These are phyloP conservation scores for Mucor mucedo DNA, from an alignment of 371 early-diverging fungal genomes.

Conservation along the genomic window DNA sequence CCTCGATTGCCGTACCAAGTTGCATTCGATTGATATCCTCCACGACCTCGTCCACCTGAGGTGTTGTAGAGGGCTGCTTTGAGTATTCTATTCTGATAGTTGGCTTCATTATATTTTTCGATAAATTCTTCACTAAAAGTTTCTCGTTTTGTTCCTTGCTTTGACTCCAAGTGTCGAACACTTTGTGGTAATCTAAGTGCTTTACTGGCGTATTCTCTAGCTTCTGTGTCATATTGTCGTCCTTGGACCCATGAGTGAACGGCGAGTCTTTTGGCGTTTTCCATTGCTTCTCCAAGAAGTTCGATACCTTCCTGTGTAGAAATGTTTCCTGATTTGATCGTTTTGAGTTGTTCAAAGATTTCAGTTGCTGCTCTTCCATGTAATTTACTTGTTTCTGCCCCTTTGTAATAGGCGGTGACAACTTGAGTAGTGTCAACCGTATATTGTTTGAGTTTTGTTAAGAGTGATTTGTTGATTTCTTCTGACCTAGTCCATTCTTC, in stretches of 20 bases:
- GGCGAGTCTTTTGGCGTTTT: constrained; percentile 8
- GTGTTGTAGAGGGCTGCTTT: constrained; percentile 3
- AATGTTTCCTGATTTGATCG: not conserved
- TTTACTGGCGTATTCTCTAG: constrained; percentile 15
- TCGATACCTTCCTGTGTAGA: constrained; percentile 2
- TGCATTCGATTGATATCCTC: constrained; percentile 15
- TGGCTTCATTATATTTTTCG: constrained; percentile 14
- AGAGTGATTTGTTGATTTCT: constrained; percentile 14
- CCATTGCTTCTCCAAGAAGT: constrained; percentile 9
- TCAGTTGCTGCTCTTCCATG: constrained; percentile 19
- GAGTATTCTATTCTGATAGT: constrained; percentile 9
- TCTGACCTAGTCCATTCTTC: constrained; percentile 21
- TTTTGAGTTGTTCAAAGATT: constrained; percentile 7
- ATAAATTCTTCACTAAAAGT: constrained; percentile 11
- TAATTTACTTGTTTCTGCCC: constrained; percentile 12
- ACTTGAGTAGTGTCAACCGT: constrained; percentile 16
- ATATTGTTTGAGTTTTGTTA: constrained; percentile 18
- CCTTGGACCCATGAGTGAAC: constrained; percentile 3
- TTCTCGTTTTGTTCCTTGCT: constrained; percentile 12
- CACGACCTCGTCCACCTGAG: constrained; percentile 10
- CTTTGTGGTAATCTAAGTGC: constrained; percentile 17
- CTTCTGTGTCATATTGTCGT: constrained; percentile 9
- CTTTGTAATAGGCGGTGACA: constrained; percentile 15
- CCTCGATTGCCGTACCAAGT: no score
- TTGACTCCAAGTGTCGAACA: constrained; percentile 19